Percentiles rank a stretch among this genome's conserved stretches.
phyloP scores from a whole-genome alignment of 768 basidiomycete species.

The Royoungia palumana region DNA sequence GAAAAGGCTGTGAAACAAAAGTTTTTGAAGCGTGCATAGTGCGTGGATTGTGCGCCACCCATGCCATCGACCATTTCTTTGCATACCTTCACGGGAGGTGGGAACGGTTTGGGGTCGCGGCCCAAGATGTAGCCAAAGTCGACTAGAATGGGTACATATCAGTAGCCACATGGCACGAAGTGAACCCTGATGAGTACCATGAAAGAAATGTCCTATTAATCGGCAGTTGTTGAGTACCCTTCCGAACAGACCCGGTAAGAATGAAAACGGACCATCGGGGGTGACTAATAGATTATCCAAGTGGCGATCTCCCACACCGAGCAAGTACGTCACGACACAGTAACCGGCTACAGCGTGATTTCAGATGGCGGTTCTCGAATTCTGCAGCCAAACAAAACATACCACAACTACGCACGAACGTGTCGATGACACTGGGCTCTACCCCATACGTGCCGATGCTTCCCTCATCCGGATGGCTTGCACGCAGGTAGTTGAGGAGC shows the following conservation, averaged over 20 bases:
- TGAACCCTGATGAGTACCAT: constrained; percentile 52
- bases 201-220: constrained; percentile 87
- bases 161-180: not conserved
- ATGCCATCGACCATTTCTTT: constrained; percentile 99
- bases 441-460: constrained; percentile 94
- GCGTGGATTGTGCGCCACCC: constrained; percentile 95
- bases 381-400: constrained; percentile 30
- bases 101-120: constrained; percentile 95
- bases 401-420: constrained; percentile 97
- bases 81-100: constrained; percentile 97
- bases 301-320: constrained; percentile 97
- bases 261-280: constrained; percentile 66
- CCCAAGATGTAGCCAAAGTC: constrained; percentile 99
- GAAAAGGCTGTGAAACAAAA: constrained; percentile 98
- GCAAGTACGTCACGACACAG: constrained; percentile 92
- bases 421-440: constrained; percentile 92
- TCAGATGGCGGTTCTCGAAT: constrained; percentile 7
- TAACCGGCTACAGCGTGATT: constrained; percentile 72
- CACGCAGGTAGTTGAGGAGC: constrained; percentile 82
- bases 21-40: constrained; percentile 94
- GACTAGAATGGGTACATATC: constrained; percentile 46
- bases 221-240: not conserved
- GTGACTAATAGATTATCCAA: constrained; percentile 91
- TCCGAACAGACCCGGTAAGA: not conserved
- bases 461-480: constrained; percentile 88